Conservation (phyloP, 2,329 filamentous ascomycete genomes). For the Pseudogymnoascus sp. region DNA sequence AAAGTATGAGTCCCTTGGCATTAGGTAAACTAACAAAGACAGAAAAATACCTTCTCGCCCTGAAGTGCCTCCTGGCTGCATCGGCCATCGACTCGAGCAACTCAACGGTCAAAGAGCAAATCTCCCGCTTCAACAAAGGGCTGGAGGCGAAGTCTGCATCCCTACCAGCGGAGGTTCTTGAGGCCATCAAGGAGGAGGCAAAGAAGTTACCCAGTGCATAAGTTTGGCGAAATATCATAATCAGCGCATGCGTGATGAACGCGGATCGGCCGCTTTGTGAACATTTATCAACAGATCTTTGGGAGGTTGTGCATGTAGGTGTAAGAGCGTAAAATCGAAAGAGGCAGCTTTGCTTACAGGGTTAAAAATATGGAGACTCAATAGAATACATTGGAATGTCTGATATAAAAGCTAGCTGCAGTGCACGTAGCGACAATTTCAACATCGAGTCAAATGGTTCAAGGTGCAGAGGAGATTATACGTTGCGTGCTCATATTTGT, state of each 20-base stretch:
- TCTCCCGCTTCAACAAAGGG: constrained; percentile 58
- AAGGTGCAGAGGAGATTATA: neutral
- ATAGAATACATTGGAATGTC: neutral
- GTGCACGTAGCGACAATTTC: neutral
- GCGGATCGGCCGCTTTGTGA: neutral
- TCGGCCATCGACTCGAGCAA: constrained; percentile 59
- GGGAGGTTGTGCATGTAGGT: constrained; percentile 1
- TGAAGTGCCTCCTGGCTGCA: constrained; percentile 75
- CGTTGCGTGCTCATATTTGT: constrained; percentile 4
- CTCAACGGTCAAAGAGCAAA: constrained; percentile 68
- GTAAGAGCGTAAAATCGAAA: neutral
- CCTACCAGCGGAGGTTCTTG: neutral
- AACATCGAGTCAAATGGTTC: neutral
- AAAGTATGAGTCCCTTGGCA: neutral
- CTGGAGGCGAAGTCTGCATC: constrained; percentile 34
- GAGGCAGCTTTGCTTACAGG: neutral
- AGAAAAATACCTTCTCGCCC: constrained; percentile 83
- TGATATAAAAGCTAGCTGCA: neutral
- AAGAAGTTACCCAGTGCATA: constrained; percentile 4
- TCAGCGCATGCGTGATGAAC: neutral
- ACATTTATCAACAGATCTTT: constrained; percentile 1
- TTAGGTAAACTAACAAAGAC: constrained; percentile 22
- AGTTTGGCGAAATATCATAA: constrained; percentile 5
- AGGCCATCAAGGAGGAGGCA: constrained; percentile 5
- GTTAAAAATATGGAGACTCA: neutral